Evolutionary conservation across 176 grass and related monocot genomes (phyloP), one percentile per base, ranked within the genome.

Genomic region (Saccharum spontaneum): DNA sequence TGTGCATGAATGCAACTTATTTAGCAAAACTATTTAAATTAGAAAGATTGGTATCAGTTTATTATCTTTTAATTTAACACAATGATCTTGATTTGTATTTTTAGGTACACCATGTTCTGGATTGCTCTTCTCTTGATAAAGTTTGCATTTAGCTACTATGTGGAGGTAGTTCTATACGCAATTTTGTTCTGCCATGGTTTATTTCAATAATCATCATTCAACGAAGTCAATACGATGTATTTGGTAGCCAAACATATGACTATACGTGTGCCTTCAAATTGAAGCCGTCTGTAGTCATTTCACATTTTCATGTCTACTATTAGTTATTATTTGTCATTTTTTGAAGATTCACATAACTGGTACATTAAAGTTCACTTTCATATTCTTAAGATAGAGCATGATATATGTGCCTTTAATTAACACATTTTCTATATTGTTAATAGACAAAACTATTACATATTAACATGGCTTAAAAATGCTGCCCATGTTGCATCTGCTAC

Each of bases 61-160:
- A 28, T 81, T 57, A 24, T 38, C 1, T 54, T 69, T 28, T 39
- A 55, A 28, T 83, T 73, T 86, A 71, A 79, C 44, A 72, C 45
- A 57, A 26, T 71, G 31, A 30, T 67, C 67, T 34, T 54, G 1
- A 89, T 86, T 76, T 50, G 48, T 82, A 0, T 88, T 84, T 77
- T 49, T 68, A 98, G 95, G 95, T 98, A 98, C 77, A 95, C 95
- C 57, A 88, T 95, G 83, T 98, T 95, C 73, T 98, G 95, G 95
- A 63, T 95, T 79, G 37, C 85, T 85, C 95, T 98, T 73, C 68
- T 98, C 50, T 88, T 88, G 72, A 85, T 91, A 46, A 98, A 98
- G 87, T 93, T 98, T 52, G 52, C 87, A 75, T 93, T 92, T 88
- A 98, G 95, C 94, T 98, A 95, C 75, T 98, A 94, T 79, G 61